Conservation (phyloP, 75 land plant species). For the Cryptomeria japonica region DNA sequence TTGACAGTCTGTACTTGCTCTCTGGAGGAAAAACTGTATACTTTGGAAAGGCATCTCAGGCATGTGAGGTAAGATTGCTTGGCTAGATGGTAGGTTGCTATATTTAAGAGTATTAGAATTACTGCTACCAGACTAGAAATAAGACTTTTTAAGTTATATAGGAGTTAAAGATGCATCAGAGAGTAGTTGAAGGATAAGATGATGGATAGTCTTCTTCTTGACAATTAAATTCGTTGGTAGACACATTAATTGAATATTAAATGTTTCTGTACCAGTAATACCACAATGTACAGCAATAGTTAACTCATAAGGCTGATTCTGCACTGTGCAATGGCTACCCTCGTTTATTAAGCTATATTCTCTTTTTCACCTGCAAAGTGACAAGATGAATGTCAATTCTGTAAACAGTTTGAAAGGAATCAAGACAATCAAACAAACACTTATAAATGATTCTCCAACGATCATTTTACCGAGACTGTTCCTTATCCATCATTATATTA, state of each 20-base stretch:
- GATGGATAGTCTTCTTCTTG: not conserved
- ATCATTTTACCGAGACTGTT: no score
- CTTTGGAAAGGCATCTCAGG: slow-evolving; percentile 74
- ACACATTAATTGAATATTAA: not conserved
- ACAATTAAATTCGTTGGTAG: not conserved
- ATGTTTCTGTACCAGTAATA: not conserved
- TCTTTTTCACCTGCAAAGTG: not conserved
- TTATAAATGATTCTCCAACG: not conserved
- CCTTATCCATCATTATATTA: no score
- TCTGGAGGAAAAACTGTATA: slow-evolving; percentile 79
- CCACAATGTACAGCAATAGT: no score
- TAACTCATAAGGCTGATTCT: not conserved
- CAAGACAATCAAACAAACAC: not conserved
- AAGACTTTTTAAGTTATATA: not conserved
- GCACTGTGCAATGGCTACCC: not conserved
- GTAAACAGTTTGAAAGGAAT: not conserved
- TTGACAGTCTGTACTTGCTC: slow-evolving; percentile 72
- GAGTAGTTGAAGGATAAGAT: not conserved
- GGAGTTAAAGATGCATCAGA: not conserved
- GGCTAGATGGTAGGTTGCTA: not conserved
- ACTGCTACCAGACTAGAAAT: not conserved
- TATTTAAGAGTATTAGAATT: not conserved
- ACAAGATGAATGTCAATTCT: not conserved
- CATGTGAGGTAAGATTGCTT: slow-evolving; percentile 41
- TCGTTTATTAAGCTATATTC: not conserved